These are phyloP conservation scores for Fusarium stilboides DNA, from an alignment of 2,329 filamentous ascomycete genomes.

Conservation along the genomic window DNA sequence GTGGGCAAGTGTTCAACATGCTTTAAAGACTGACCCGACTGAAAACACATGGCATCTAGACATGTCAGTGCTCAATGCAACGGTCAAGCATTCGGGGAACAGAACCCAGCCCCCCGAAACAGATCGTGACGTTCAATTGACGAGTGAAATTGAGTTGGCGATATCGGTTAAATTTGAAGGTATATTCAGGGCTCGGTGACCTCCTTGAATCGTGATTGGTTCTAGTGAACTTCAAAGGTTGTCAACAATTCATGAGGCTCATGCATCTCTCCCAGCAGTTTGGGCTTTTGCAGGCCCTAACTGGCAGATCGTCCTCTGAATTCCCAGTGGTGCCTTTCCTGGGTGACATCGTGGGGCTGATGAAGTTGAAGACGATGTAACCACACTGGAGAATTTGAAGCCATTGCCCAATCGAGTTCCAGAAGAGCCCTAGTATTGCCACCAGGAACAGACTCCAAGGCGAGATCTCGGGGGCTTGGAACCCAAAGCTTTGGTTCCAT, in stretches of 20 bases:
- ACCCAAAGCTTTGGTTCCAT: slow-evolving; percentile 16
- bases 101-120: slow-evolving; percentile 10
- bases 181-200: not conserved
- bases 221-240: not conserved
- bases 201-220: slow-evolving; percentile 12
- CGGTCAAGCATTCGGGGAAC: slow-evolving; percentile 30
- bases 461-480: slow-evolving; percentile 19
- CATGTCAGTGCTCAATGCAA: slow-evolving; percentile 20
- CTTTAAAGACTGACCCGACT: slow-evolving; percentile 13
- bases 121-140: slow-evolving; percentile 40
- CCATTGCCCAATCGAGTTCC: slow-evolving; percentile 36
- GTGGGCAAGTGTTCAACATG: slow-evolving; percentile 1
- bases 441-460: slow-evolving; percentile 38
- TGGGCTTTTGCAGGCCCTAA: slow-evolving; percentile 4
- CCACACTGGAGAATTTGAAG: slow-evolving; percentile 27
- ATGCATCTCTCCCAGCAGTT: slow-evolving; percentile 34
- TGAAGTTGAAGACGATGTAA: slow-evolving; percentile 37
- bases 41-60: slow-evolving; percentile 23
- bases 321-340: slow-evolving; percentile 14
- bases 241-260: slow-evolving; percentile 40
- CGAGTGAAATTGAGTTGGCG: slow-evolving; percentile 8
- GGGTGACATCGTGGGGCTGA: slow-evolving; percentile 35
- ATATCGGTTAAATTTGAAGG: slow-evolving; percentile 7
- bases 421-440: slow-evolving; percentile 25
- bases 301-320: slow-evolving; percentile 11